Evolutionary conservation across 1,284 basidiomycete species (phyloP), one percentile per base, ranked within the genome.

Genomic region (Boletus semigastroideus): DNA sequence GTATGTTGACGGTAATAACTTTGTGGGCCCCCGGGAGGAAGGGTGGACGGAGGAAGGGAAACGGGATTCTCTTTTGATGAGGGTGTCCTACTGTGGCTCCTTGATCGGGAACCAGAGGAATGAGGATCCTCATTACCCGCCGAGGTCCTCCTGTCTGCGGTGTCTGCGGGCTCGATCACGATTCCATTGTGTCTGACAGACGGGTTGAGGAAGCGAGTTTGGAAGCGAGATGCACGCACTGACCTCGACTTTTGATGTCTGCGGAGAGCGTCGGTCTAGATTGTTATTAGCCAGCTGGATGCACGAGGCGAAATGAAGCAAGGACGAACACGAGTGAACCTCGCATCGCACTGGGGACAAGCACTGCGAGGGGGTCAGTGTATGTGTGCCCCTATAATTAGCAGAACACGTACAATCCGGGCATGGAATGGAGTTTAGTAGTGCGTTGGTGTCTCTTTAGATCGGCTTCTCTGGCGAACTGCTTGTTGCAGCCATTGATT

Each of bases 391-490:
- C 54, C 46, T 53, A 55, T 49, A 46, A 59, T 57, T 34, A 46
- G 43, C 46, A 42, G 42, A 33, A 48, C 17, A 79, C 84, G 67
- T 64, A 88, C 86, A 84, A 88, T 62, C 79, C 79, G 30, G 86
- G 84, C 66, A 82, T 74, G 5, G 83, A 82, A 69, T 89, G 86
- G 30, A 78, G 66, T 66, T 86, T 89, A 20, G 87, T 87, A 22
- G 86, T 89, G 62, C 84, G 74, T 66, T 89, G 87, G 67, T 89
- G 86, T 59, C 86, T 66, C 73, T 88, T 89, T 55, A 89, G 70
- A 74, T 89, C 86, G 12, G 87, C 87, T 67, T 89, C 86, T 49
- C 86, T 78, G 42, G 84, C 86, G 64, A 89, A 89, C 62, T 84
- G 80, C 69, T 87, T 88, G 68, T 80, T 82, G 70, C 86, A 89